These are phyloP conservation scores for Pythium periplocum DNA, from an alignment of 352 stramenopile species.

Conservation along the genomic window DNA sequence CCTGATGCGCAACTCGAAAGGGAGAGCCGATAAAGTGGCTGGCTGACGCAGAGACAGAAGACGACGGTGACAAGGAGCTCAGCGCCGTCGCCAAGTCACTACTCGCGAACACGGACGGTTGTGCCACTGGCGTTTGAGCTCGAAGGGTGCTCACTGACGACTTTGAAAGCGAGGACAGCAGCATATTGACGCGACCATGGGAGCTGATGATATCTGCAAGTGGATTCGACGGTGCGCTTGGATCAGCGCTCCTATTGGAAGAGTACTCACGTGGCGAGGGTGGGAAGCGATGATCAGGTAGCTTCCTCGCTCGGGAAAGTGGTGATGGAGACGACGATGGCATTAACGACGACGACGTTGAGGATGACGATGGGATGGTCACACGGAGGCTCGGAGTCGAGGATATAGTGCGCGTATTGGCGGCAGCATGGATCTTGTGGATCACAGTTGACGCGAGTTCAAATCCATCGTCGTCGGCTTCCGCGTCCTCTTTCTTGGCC, in stretches of 20 bases:
- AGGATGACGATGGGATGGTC: not conserved
- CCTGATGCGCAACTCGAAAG: conserved; percentile 38
- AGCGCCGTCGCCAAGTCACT: too few species aligned
- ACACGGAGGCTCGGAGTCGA: conserved; percentile 10
- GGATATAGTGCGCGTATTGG: not conserved
- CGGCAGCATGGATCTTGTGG: conserved; percentile 13
- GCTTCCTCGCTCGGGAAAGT: not conserved
- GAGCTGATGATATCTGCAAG: conserved; percentile 34
- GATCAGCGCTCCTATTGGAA: too few species aligned
- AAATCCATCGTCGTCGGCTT: conserved; percentile 16
- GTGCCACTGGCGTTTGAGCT: too few species aligned
- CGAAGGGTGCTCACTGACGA: too few species aligned
- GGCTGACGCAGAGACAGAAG: not conserved
- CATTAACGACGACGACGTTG: not conserved
- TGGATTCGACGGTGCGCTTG: conserved; percentile 16
- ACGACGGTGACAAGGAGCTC: too few species aligned
- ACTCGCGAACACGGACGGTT: too few species aligned
- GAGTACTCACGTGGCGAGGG: too few species aligned
- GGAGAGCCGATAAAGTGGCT: conserved; percentile 44
- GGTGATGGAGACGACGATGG: conserved; percentile 5
- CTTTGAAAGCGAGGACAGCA: conserved; percentile 19
- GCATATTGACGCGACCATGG: conserved; percentile 27
- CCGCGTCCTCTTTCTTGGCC: too few species aligned
- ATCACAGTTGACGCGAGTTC: conserved; percentile 13
- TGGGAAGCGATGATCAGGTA: too few species aligned